These are phyloP conservation scores for Coniochaeta pulveracea DNA, from an alignment of 2,329 filamentous ascomycete species.

Conservation along the genomic window DNA sequence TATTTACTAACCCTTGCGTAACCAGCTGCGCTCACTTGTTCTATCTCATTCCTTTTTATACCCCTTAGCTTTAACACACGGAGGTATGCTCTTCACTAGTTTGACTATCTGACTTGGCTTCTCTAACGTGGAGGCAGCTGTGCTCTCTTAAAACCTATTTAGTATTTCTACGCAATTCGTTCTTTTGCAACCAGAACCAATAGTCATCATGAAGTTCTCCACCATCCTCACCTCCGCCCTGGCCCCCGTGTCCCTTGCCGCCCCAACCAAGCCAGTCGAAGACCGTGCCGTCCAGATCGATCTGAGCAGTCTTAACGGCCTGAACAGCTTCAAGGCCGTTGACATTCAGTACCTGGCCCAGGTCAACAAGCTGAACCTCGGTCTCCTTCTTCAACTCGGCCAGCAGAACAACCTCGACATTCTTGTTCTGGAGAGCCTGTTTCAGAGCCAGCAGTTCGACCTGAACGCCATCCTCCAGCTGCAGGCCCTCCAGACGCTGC, in stretches of 20 bases:
- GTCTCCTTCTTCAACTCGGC: slow-evolving; percentile 32
- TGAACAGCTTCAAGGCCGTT: slow-evolving; percentile 25
- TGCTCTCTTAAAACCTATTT: slow-evolving; percentile 25
- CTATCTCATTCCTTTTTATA: slow-evolving; percentile 27
- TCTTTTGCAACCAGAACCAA: slow-evolving; percentile 10
- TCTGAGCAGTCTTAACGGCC: slow-evolving; percentile 25
- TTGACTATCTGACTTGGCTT: too few relatives aligned
- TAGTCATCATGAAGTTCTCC: slow-evolving; percentile 36
- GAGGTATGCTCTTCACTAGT: slow-evolving; percentile 17
- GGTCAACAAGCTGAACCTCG: slow-evolving; percentile 25
- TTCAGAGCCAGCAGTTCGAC: slow-evolving; percentile 27
- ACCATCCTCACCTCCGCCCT: slow-evolving; percentile 31
- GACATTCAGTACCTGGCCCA: slow-evolving; percentile 27
- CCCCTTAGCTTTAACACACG: slow-evolving; percentile 24
- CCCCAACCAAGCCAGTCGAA: slow-evolving; percentile 26
- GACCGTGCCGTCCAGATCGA: slow-evolving; percentile 24
- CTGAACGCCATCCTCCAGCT: slow-evolving; percentile 26
- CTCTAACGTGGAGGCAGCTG: slow-evolving; percentile 25
- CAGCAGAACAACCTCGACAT: slow-evolving; percentile 34
- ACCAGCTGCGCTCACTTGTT: slow-evolving; percentile 38
- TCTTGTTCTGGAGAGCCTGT: slow-evolving; percentile 26
- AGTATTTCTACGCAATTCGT: slow-evolving; percentile 15
- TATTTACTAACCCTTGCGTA: neutral
- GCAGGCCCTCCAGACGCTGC: slow-evolving; percentile 27
- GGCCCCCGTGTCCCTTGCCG: slow-evolving; percentile 30